Evolutionary conservation across 257 asterid species (phyloP).

Genomic region (Gentiana straminea): DNA sequence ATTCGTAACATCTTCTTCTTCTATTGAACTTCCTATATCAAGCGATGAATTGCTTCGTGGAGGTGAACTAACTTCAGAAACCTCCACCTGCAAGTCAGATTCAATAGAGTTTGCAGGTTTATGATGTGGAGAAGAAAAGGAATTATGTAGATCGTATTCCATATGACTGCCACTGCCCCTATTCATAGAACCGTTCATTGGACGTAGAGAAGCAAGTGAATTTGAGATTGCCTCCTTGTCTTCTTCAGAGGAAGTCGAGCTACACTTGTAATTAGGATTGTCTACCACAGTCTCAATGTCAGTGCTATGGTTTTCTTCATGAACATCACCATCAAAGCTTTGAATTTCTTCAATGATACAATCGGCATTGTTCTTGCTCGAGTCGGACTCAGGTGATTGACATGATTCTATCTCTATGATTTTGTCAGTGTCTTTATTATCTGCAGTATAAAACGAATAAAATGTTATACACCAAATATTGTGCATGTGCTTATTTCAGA

Average conservation of each 20-base stretch:
- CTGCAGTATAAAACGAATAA: constrained; percentile 18
- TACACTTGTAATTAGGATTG: constrained; percentile 12
- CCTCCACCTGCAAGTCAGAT: constrained; percentile 90
- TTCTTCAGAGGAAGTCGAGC: constrained; percentile 46
- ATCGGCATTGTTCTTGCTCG: constrained; percentile 21
- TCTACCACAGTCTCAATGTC: constrained; percentile 21
- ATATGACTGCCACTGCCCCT: constrained; percentile 12
- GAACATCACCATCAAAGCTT: constrained; percentile 11
- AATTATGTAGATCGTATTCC: constrained; percentile 9
- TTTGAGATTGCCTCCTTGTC: constrained; percentile 66
- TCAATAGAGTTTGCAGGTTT: constrained; percentile 53
- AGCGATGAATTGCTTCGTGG: constrained; percentile 34
- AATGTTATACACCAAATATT: neutral
- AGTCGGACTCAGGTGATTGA: constrained; percentile 17
- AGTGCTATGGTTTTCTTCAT: constrained; percentile 8
- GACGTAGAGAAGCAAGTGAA: constrained; percentile 45
- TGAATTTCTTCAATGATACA: constrained; percentile 31
- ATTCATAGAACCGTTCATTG: constrained; percentile 23
- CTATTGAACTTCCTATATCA: constrained; percentile 29
- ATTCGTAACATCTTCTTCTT: constrained; percentile 24
- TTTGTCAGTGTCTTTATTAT: constrained; percentile 15
- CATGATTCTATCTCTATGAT: constrained; percentile 28
- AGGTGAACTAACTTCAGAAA: constrained; percentile 68
- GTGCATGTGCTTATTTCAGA: neutral
- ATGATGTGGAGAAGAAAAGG: constrained; percentile 23